phyloP scores from a whole-genome alignment of 371 early-diverging fungal species.

The Chytridium lagenaria region DNA sequence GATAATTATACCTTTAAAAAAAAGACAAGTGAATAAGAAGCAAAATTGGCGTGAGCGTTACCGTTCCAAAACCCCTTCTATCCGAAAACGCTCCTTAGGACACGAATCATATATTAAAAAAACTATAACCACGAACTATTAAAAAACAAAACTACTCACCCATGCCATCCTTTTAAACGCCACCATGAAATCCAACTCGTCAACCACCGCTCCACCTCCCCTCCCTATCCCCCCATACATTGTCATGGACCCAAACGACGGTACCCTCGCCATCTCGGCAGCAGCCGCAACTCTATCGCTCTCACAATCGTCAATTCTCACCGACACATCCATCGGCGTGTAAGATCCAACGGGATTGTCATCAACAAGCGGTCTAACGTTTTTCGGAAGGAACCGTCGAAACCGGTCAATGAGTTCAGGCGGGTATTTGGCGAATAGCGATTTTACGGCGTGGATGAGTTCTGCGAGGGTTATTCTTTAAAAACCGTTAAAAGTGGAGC shows the following conservation, averaged over 20 bases:
- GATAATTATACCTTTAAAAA: neutral
- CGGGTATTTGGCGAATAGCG: neutral
- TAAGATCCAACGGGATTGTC: neutral
- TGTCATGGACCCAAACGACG: neutral
- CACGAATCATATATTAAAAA: neutral
- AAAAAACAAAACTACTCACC: neutral
- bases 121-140: neutral
- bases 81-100: no score
- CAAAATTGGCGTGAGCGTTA: no score
- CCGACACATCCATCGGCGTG: neutral
- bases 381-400: neutral
- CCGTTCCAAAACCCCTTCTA: no score
- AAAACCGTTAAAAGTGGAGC: neutral
- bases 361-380: neutral
- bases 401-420: neutral
- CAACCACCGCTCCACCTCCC: neutral
- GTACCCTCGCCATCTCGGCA: neutral
- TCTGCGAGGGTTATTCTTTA: neutral
- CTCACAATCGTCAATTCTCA: no score
- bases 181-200: neutral
- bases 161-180: neutral
- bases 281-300: neutral
- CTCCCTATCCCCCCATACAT: neutral
- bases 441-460: neutral
- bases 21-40: no score